Conservation (phyloP, 352 stramenopile species). For the Phytophthora litchii region DNA sequence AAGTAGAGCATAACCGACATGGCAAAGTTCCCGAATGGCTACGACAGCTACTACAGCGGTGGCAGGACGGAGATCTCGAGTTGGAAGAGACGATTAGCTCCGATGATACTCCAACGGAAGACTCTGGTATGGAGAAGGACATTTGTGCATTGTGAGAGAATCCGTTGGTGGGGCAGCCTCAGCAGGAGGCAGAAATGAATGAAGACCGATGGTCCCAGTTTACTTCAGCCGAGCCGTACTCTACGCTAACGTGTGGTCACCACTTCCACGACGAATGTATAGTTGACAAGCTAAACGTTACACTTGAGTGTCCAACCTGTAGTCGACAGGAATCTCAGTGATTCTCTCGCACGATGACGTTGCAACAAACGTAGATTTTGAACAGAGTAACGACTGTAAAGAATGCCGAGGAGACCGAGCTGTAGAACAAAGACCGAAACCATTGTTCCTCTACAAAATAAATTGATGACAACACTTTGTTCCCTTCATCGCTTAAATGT, state of each 20-base stretch:
- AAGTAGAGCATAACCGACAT: constrained; percentile 15
- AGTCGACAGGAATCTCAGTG: constrained; percentile 29
- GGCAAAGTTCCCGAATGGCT: constrained; percentile 25
- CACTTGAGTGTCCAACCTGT: constrained; percentile 58
- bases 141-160: constrained; percentile 29
- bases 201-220: constrained; percentile 19
- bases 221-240: constrained; percentile 33
- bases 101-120: constrained; percentile 23
- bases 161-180: constrained; percentile 15
- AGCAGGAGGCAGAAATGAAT: not conserved
- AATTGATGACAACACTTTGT: constrained; percentile 1
- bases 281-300: constrained; percentile 61
- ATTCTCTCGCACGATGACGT: not conserved
- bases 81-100: constrained; percentile 20
- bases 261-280: constrained; percentile 78
- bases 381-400: constrained; percentile 5
- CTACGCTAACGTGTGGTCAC: constrained; percentile 59
- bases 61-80: constrained; percentile 32
- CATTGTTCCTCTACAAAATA: not conserved
- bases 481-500: not conserved
- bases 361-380: not conserved
- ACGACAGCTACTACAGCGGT: constrained; percentile 28
- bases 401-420: not conserved
- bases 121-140: constrained; percentile 16
- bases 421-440: not conserved